These are phyloP conservation scores for Schizopora paradoxa DNA, from an alignment of 1,284 basidiomycete species.

Conservation along the genomic window DNA sequence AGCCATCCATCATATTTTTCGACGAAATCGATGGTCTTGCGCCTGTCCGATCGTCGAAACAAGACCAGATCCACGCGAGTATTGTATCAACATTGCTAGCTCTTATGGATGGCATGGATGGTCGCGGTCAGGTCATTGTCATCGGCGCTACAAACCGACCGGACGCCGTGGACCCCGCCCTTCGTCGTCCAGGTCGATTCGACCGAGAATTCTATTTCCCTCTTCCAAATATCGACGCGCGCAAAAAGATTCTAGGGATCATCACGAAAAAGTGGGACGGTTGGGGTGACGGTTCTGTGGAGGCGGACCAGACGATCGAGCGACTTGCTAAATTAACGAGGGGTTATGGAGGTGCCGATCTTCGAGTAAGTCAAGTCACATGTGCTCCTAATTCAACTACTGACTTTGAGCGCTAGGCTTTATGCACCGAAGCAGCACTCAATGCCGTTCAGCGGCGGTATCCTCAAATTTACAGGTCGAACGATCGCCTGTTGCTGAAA, in stretches of 20 bases:
- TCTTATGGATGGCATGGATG: conserved; percentile 99
- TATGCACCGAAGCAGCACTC: conserved; percentile 94
- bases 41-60: conserved; percentile 95
- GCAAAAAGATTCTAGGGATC: conserved; percentile 87
- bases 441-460: conserved; percentile 96
- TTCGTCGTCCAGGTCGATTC: conserved; percentile 92
- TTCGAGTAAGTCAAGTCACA: conserved; percentile 58
- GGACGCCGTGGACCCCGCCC: conserved; percentile 94
- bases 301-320: conserved; percentile 50
- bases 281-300: conserved; percentile 56
- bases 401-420: conserved; percentile 47
- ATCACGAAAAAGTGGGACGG: conserved; percentile 92
- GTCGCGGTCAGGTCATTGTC: conserved; percentile 94
- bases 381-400: conserved; percentile 3
- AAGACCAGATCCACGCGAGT: conserved; percentile 98
- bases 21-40: conserved; percentile 99
- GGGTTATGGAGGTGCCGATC: conserved; percentile 96
- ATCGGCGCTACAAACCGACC: conserved; percentile 98
- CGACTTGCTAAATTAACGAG: conserved; percentile 89
- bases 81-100: conserved; percentile 96
- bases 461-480: conserved; percentile 95
- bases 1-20: conserved; percentile 96
- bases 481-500: conserved; percentile 80
- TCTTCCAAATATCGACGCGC: conserved; percentile 78
- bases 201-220: conserved; percentile 99